Percentiles rank a stretch among this genome's conserved stretches.
phyloP scores from a whole-genome alignment of 192 early-diverging fungal genomes.

The Gryganskiella cystojenkinii region DNA sequence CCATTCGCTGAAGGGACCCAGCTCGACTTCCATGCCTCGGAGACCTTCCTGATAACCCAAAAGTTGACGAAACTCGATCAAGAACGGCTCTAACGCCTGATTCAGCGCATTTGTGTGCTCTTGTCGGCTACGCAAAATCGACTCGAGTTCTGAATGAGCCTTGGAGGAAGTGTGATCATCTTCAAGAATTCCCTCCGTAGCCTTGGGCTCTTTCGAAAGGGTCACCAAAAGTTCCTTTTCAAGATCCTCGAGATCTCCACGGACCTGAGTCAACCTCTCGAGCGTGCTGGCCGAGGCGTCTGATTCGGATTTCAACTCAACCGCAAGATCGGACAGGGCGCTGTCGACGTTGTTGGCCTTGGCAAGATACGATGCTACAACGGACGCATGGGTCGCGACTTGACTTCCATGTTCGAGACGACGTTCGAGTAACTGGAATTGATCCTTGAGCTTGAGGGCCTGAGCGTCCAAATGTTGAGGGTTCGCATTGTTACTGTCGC shows the following conservation, averaged over 20 bases:
- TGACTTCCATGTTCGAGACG: slow-evolving; percentile 16
- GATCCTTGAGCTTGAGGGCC: slow-evolving; percentile 18
- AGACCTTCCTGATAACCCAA: slow-evolving; percentile 38
- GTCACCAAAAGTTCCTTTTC: slow-evolving; percentile 3
- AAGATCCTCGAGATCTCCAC: slow-evolving; percentile 2
- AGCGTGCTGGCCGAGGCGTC: slow-evolving; percentile 20
- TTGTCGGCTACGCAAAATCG: slow-evolving; percentile 6
- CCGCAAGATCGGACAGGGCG: slow-evolving; percentile 9
- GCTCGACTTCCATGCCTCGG: slow-evolving; percentile 5
- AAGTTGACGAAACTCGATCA: slow-evolving; percentile 13
- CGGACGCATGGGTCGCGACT: slow-evolving; percentile 17
- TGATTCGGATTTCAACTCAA: slow-evolving; percentile 19
- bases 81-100: slow-evolving; percentile 18
- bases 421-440: slow-evolving; percentile 17
- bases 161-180: background rate
- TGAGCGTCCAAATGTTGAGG: slow-evolving; percentile 20
- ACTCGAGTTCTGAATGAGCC: slow-evolving; percentile 7
- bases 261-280: background rate
- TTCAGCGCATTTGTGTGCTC: slow-evolving; percentile 4
- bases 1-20: slow-evolving; percentile 14
- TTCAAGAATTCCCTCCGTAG: background rate
- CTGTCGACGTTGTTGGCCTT: slow-evolving; percentile 19
- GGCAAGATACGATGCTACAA: slow-evolving; percentile 22
- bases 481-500: background rate
- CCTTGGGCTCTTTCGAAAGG: slow-evolving; percentile 4